Percentiles rank a stretch among this genome's conserved stretches.
These are phyloP conservation scores for Kodamaea arcana DNA, from an alignment of 1,139 yeast species.

Conservation along the genomic window DNA sequence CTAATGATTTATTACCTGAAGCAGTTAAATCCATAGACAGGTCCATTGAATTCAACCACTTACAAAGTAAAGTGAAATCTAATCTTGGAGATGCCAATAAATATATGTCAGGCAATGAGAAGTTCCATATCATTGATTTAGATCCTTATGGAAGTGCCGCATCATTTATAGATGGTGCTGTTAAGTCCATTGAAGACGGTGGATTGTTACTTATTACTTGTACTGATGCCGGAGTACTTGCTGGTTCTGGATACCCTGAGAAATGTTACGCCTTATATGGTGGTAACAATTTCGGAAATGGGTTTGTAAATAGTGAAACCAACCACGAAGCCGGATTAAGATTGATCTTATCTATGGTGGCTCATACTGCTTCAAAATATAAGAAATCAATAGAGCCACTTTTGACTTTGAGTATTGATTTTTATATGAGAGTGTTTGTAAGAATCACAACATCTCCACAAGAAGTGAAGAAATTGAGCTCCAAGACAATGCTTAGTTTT, in stretches of 20 bases:
- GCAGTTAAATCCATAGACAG: constrained; percentile 82
- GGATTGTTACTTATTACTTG: constrained; percentile 89
- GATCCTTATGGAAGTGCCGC: constrained; percentile 98
- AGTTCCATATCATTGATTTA: constrained; percentile 81
- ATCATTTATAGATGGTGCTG: constrained; percentile 88
- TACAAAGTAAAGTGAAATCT: constrained; percentile 50
- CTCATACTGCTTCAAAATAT: constrained; percentile 83
- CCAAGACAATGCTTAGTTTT: constrained; percentile 73
- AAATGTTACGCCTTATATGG: constrained; percentile 94
- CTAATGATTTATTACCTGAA: constrained; percentile 80
- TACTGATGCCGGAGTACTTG: constrained; percentile 92
- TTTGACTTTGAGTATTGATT: constrained; percentile 80
- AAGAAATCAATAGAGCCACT: constrained; percentile 85
- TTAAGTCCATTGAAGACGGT: constrained; percentile 74
- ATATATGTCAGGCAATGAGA: constrained; percentile 54
- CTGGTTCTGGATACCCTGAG: constrained; percentile 95
- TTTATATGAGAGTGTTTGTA: constrained; percentile 82
- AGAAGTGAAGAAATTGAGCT: constrained; percentile 69
- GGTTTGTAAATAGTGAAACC: constrained; percentile 66
- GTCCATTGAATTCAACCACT: constrained; percentile 65
- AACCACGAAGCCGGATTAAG: constrained; percentile 93
- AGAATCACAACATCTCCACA: constrained; percentile 74
- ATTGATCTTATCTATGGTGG: constrained; percentile 71
- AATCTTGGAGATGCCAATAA: constrained; percentile 87
- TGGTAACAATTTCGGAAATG: constrained; percentile 60